Evolutionary conservation across 164 flowering plant genomes (phyloP).

Genomic region (Annona cherimola): DNA sequence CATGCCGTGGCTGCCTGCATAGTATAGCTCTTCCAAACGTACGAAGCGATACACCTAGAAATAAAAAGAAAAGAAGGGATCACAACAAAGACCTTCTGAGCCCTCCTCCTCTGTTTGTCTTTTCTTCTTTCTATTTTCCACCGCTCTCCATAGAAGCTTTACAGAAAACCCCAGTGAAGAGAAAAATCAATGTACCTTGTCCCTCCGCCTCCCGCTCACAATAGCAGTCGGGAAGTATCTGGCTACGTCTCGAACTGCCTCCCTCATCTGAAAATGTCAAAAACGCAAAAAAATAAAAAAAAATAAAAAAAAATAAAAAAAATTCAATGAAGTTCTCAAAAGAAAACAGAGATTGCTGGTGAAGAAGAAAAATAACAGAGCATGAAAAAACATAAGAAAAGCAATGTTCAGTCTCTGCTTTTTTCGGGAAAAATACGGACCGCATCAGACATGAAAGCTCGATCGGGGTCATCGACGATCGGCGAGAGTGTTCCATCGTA

Average conservation of each 20-base stretch:
- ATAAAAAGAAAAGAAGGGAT: background rate
- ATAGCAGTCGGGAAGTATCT: conserved; percentile 76
- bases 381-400: background rate
- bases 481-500: conserved; percentile 94
- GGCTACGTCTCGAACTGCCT: conserved; percentile 53
- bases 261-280: conserved; percentile 48
- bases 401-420: background rate
- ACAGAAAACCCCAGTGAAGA: background rate
- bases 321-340: background rate
- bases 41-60: conserved; percentile 66
- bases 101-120: background rate
- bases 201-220: conserved; percentile 76
- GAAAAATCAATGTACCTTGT: conserved; percentile 47
- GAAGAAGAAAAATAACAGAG: conserved; percentile 7
- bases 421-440: conserved; percentile 19
- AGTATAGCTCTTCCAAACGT: conserved; percentile 57
- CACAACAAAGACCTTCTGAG: background rate
- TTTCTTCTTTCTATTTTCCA: background rate
- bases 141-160: background rate
- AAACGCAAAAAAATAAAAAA: background rate
- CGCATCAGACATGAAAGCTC: conserved; percentile 71
- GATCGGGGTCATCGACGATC: conserved; percentile 81
- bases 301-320: background rate
- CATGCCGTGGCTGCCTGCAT: conserved; percentile 96
- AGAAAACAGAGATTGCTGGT: background rate